Conservation (phyloP, 495 filamentous ascomycete genomes). For the Penicillium canariense region DNA sequence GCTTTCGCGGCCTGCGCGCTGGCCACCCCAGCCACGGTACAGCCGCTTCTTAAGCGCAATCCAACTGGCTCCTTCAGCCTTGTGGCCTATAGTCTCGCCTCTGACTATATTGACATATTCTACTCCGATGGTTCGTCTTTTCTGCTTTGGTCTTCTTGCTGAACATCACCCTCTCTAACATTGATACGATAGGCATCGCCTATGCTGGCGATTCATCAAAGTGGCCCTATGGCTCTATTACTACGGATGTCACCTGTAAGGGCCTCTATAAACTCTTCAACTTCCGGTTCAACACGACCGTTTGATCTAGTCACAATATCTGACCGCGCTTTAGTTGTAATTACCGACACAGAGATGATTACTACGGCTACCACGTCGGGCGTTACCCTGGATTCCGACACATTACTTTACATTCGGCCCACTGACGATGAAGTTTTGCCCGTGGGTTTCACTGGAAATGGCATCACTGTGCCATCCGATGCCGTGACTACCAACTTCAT, state of each 20-base stretch:
- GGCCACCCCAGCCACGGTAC: not conserved
- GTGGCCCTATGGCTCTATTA: constrained; percentile 21
- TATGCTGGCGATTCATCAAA: constrained; percentile 24
- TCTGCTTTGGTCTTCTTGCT: too few species aligned
- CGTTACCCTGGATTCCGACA: constrained; percentile 19
- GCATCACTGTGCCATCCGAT: constrained; percentile 11
- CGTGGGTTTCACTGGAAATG: constrained; percentile 25
- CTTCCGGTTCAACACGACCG: not conserved
- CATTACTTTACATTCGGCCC: constrained; percentile 23
- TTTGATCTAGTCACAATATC: not conserved
- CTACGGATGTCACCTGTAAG: constrained; percentile 28
- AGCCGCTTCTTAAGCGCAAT: constrained; percentile 17
- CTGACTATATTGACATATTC: constrained; percentile 9
- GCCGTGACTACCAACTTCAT: constrained; percentile 11
- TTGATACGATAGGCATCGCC: constrained; percentile 17
- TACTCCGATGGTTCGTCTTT: constrained; percentile 21
- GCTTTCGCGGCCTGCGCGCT: constrained; percentile 5
- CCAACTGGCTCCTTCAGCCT: constrained; percentile 19
- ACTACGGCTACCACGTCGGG: constrained; percentile 22
- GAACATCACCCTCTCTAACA: not conserved
- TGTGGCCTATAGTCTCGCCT: constrained; percentile 16
- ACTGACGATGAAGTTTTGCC: constrained; percentile 12
- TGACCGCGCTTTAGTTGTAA: constrained; percentile 9
- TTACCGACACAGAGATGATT: constrained; percentile 7
- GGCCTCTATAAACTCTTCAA: not conserved